Conservation (phyloP, 1,284 basidiomycete species). For the Anthracocystis panici-leucophaei region DNA sequence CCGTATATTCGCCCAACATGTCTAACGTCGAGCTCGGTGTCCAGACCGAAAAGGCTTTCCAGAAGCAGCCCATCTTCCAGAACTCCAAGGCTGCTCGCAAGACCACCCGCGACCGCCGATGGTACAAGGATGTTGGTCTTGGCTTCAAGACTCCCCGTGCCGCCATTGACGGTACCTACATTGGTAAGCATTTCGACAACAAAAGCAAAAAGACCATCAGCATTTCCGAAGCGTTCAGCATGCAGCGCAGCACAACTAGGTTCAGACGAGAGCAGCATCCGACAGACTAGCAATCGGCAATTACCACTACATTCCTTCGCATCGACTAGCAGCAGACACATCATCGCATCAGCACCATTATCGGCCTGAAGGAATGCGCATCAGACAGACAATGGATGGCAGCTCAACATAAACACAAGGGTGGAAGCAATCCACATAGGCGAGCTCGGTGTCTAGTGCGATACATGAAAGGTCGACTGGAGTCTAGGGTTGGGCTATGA, state of each 20-base stretch:
- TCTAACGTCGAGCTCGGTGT: conserved; percentile 68
- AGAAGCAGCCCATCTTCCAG: conserved; percentile 97
- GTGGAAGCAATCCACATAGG: background rate
- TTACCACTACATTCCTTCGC: background rate
- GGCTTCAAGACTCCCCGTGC: conserved; percentile 83
- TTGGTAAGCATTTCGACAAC: conserved; percentile 72
- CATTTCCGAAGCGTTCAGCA: conserved; percentile 1
- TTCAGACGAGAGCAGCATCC: conserved; percentile 4
- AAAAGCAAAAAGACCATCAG: background rate
- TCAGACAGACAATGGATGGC: background rate
- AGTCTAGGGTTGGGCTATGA: no score
- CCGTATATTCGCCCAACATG: conserved; percentile 59
- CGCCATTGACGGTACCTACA: conserved; percentile 96
- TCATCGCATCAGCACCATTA: background rate
- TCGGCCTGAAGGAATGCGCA: background rate
- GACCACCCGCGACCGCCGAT: conserved; percentile 94
- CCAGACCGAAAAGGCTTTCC: conserved; percentile 74
- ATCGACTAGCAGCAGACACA: background rate
- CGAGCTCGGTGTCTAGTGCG: no score
- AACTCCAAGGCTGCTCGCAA: conserved; percentile 92
- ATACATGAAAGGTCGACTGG: no score
- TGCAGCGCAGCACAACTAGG: background rate
- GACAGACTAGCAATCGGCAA: background rate
- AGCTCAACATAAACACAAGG: background rate
- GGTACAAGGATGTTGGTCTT: conserved; percentile 82